Percentiles rank a stretch among this genome's conserved stretches.
These are phyloP conservation scores for Torulaspora maleeae DNA, from an alignment of 805 yeast species.

Conservation along the genomic window DNA sequence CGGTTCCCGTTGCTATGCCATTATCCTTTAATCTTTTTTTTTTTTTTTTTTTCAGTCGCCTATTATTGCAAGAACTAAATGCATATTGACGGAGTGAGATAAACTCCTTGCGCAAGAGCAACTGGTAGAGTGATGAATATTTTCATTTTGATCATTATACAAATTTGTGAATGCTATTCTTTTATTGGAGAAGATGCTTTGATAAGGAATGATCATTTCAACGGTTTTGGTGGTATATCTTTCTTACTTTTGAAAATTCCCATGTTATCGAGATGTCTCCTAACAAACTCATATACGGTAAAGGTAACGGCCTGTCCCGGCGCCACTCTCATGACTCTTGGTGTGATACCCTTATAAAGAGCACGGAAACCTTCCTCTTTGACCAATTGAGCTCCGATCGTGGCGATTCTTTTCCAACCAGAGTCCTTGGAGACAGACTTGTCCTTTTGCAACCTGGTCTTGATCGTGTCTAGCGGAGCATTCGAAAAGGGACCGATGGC, in stretches of 20 bases:
- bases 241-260: constrained; percentile 23
- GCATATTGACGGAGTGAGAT: too few relatives aligned
- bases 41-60: neutral
- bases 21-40: neutral
- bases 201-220: constrained; percentile 5
- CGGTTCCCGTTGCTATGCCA: constrained; percentile 3
- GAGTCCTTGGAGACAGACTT: constrained; percentile 61
- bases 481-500: constrained; percentile 97
- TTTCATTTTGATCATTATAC: constrained; percentile 4
- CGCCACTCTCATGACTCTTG: constrained; percentile 98
- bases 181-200: constrained; percentile 1
- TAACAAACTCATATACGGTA: constrained; percentile 89
- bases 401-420: constrained; percentile 69
- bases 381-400: constrained; percentile 75
- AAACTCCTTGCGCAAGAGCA: neutral
- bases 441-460: constrained; percentile 93
- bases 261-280: constrained; percentile 51
- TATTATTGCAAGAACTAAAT: neutral
- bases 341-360: constrained; percentile 94
- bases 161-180: constrained; percentile 1
- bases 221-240: constrained; percentile 12
- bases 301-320: constrained; percentile 99
- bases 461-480: constrained; percentile 95
- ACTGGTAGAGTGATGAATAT: constrained; percentile 1
- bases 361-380: constrained; percentile 87